phyloP scores from a whole-genome alignment of 208 protist species.

The Crithidia brevicula region DNA sequence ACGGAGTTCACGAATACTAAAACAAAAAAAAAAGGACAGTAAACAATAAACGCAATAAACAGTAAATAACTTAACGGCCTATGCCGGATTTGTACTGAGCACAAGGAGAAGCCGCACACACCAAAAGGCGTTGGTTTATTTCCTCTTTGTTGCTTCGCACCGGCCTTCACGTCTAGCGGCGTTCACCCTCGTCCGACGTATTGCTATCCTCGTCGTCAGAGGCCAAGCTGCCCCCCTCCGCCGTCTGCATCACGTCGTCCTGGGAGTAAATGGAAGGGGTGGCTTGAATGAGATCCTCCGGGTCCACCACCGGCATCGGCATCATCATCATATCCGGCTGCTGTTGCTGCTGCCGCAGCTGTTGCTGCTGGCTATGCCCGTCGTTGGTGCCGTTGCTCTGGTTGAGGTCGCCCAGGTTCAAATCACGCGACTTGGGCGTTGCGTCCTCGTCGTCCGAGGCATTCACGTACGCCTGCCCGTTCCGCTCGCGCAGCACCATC shows the following conservation, averaged over 20 bases:
- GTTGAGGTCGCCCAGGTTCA: neutral
- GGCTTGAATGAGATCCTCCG: constrained; percentile 27
- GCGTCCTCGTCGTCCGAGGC: constrained; percentile 14
- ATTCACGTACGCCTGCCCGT: constrained; percentile 32
- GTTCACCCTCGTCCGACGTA: neutral
- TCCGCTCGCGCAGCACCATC: constrained; percentile 60
- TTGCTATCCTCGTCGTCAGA: neutral
- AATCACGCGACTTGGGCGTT: constrained; percentile 10
- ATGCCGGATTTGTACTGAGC: too few relatives aligned
- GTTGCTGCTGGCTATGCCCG: neutral
- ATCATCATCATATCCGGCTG: constrained; percentile 1
- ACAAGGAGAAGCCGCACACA: too few relatives aligned
- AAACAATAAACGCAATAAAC: too few relatives aligned
- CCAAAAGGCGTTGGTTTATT: too few relatives aligned
- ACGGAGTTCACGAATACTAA: too few relatives aligned
- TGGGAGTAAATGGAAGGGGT: constrained; percentile 20
- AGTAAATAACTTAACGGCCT: too few relatives aligned
- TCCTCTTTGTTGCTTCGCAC: too few relatives aligned
- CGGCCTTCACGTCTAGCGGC: neutral
- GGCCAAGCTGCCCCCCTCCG: constrained; percentile 18
- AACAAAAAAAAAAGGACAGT: too few relatives aligned
- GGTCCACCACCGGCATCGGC: constrained; percentile 16
- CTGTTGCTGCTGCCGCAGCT: neutral
- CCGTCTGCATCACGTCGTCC: constrained; percentile 22
- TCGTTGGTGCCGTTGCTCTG: neutral